Evolutionary conservation across 1,284 basidiomycete species (phyloP), one percentile per base, ranked within the genome.

Genomic region (Ceratobasidium papillatum): DNA sequence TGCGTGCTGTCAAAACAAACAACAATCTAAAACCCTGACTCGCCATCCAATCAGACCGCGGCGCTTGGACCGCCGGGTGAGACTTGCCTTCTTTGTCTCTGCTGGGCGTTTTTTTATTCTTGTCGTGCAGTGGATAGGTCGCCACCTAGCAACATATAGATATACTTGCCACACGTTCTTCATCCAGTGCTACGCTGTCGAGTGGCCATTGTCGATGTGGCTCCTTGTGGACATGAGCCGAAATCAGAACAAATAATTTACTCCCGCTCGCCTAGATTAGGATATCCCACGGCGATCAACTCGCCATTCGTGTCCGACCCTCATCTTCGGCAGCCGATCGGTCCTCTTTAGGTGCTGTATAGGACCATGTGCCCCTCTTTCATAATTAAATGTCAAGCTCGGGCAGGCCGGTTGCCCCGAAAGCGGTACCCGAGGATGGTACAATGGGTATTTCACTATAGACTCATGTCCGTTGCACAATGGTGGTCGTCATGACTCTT

Each of bases 261-360:
- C 47, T 49, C 47, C 47, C 47, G 47, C n/a, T 49, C 47, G 47
- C 47, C 47, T 22, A 14, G n/a, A 19, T 49, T 14, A 19, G 11
- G 12, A 2, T 1, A 22, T 32, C 25, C 25, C 27, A 19, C 27
- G 30, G 4, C 45, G 25, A 56, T 56, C 27, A 54, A 8, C 27
- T 30, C 30, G 30, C 52, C 52, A 56, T 56, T 32, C 25, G 8
- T 19, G 52, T 30, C 25, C 30, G 12, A 17, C 52, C 52, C 27
- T 56, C 52, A 56, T 56, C 52, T 47, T 30, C 52, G 52, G 52
- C 52, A 32, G 52, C 52, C 52, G 52, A 56, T 56, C 52, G 19
- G 12, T 32, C 25, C 8, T 17, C 9, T 8, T 8, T 32, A 9
- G 52, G 52, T 32, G 30, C 52, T 56, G 19, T 1, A 17, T 19